These are phyloP conservation scores for Cordyceps pruinosa DNA, from an alignment of 2,329 filamentous ascomycete species.

Conservation along the genomic window DNA sequence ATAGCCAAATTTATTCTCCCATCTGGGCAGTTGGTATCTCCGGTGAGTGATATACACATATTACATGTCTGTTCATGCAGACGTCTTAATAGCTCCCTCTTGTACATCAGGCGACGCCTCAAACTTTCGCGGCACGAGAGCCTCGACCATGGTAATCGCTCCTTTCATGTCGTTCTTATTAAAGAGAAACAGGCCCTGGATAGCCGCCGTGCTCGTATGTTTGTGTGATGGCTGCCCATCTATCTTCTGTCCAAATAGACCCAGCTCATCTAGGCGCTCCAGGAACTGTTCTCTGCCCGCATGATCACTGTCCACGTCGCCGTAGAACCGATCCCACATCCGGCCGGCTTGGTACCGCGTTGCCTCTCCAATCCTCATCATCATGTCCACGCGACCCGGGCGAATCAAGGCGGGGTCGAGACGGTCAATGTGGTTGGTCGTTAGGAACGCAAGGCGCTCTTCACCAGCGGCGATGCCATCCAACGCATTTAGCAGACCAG, in stretches of 20 bases:
- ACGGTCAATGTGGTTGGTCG: slow-evolving; percentile 87
- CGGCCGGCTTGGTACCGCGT: slow-evolving; percentile 74
- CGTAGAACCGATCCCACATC: slow-evolving; percentile 95
- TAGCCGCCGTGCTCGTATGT: slow-evolving; percentile 76
- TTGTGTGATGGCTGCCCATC: slow-evolving; percentile 40
- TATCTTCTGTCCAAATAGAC: slow-evolving; percentile 56
- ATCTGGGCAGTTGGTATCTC: not conserved
- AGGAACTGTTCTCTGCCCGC: slow-evolving; percentile 63
- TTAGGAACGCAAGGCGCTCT: slow-evolving; percentile 88
- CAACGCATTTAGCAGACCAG: slow-evolving; percentile 74
- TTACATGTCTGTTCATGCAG: not conserved
- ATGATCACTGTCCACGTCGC: slow-evolving; percentile 64
- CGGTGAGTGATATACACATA: not conserved
- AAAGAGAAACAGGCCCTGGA: slow-evolving; percentile 91
- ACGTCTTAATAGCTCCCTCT: slow-evolving; percentile 33
- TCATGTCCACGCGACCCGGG: slow-evolving; percentile 91
- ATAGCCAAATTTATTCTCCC: not conserved
- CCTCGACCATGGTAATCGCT: slow-evolving; percentile 73
- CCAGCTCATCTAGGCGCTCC: slow-evolving; percentile 58
- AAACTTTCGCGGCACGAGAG: slow-evolving; percentile 51
- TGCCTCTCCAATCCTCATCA: slow-evolving; percentile 80
- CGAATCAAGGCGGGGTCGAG: slow-evolving; percentile 84
- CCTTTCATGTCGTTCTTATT: slow-evolving; percentile 89
- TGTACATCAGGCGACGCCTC: slow-evolving; percentile 37
- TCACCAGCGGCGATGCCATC: slow-evolving; percentile 94